Conservation (phyloP, 805 yeast genomes). For the Metschnikowia baotianmanensis region DNA sequence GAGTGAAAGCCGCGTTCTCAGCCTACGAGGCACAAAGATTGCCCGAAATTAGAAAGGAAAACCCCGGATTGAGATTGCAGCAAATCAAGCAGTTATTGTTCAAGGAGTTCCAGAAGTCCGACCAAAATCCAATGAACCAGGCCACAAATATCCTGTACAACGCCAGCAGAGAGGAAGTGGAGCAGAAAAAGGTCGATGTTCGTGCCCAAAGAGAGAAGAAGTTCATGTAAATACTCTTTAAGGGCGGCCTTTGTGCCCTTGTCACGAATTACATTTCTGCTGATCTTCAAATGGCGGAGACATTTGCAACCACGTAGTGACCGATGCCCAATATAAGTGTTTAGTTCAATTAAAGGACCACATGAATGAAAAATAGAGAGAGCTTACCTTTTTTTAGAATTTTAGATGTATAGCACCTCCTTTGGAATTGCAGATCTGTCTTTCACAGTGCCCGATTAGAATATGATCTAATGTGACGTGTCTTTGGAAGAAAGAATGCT, state of each 20-base stretch:
- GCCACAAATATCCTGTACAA: constrained; percentile 61
- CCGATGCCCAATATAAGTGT: no score
- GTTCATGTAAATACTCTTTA: constrained; percentile 9
- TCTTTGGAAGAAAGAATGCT: no score
- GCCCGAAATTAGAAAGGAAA: constrained; percentile 71
- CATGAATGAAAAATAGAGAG: no score
- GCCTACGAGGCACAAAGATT: constrained; percentile 70
- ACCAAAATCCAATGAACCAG: constrained; percentile 84
- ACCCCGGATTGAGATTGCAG: constrained; percentile 76
- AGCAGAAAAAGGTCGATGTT: constrained; percentile 45
- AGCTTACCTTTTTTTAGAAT: no score
- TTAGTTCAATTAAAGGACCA: no score
- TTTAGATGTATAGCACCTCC: no score
- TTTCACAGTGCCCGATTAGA: no score
- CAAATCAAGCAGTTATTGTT: constrained; percentile 71
- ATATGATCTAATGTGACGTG: no score
- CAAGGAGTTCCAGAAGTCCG: constrained; percentile 79
- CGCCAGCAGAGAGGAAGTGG: constrained; percentile 55
- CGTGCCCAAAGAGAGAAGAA: constrained; percentile 47
- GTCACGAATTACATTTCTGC: neutral
- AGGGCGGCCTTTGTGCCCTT: neutral
- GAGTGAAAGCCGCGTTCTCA: constrained; percentile 76
- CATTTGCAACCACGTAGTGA: no score
- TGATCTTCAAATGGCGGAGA: no score
- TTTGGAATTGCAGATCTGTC: no score